phyloP scores from a whole-genome alignment of 331 rosid genomes.

The Quercus lobata region DNA sequence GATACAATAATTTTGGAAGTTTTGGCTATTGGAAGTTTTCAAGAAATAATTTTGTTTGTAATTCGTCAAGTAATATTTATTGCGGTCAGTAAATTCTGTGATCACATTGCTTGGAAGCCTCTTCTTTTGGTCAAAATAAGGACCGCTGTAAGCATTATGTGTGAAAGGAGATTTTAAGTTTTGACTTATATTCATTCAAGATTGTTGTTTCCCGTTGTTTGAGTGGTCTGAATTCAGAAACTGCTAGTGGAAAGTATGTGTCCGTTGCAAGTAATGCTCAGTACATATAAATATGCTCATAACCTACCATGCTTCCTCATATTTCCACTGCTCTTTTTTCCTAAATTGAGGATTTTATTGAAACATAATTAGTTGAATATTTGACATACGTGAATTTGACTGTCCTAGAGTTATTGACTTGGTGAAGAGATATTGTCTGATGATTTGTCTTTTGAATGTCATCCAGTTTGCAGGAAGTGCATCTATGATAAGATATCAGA shows the following conservation, averaged over 20 bases:
- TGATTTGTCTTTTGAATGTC: constrained; percentile 13
- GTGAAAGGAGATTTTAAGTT: background rate
- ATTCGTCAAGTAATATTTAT: background rate
- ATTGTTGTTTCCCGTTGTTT: background rate
- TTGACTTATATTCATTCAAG: background rate
- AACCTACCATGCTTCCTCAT: background rate
- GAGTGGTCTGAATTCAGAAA: background rate
- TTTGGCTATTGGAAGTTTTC: no score
- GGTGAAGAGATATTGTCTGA: constrained; percentile 6
- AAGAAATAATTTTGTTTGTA: background rate
- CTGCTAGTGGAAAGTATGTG: background rate
- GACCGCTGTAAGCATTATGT: background rate
- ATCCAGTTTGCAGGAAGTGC: constrained; percentile 90
- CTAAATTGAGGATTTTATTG: background rate
- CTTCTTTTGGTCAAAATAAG: background rate
- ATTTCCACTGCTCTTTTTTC: background rate
- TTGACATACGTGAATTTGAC: background rate
- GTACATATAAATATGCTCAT: background rate
- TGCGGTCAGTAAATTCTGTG: background rate
- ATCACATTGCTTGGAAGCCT: constrained; percentile 4
- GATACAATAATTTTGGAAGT: background rate
- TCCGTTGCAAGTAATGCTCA: background rate
- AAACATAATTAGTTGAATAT: background rate
- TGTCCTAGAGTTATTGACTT: background rate
- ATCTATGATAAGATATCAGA: constrained; percentile 56